Evolutionary conservation across 2,329 filamentous ascomycete genomes (phyloP), one percentile per base, ranked within the genome.

Genomic region (Plectosphaerella sp.): DNA sequence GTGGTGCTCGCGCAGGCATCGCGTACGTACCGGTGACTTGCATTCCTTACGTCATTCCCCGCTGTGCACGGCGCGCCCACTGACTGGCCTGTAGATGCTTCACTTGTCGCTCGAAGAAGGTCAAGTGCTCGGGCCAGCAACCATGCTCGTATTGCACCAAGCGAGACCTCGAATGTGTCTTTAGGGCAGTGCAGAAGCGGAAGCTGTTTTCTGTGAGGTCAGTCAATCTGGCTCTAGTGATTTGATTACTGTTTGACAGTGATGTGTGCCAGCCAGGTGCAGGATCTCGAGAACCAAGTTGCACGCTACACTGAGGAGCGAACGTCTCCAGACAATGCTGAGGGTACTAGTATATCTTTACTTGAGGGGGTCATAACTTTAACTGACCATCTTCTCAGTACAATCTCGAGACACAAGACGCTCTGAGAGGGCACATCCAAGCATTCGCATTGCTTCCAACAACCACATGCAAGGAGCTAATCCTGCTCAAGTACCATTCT

Each of bases 61-160:
- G n/a, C 5, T 28, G 25, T 28, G 25, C 9, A 28, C 9, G 25
- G 25, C n/a, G n/a, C n/a, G n/a, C n/a, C 9, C 25, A 9, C 25
- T 28, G 25, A 28, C 9, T 9, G 5, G 25, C 5, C 25, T 5
- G 25, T 9, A 48, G 47, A 18, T 48, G 47, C 20, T 20, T 39
- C 37, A 39, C 33, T 9, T 48, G 47, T 25, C 47, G 47, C 33
- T 39, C 18, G 11, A 48, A 48, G 47, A 48, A 48, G 47, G 47
- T 48, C 18, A 48, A 48, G 33, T 48, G 47, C 18, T 48, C 47
- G 5, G 47, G 47, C 9, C 36, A 37, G 11, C 35, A 48, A 15
- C 47, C 47, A 22, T 48, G 47, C 37, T 20, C n/a, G 18, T 48
- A 48, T n/a, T 48, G 47, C 33, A 20, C 12, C 18, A 48, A 48